Evolutionary conservation across 805 yeast genomes (phyloP).

Genomic region (Ogataea corticis): DNA sequence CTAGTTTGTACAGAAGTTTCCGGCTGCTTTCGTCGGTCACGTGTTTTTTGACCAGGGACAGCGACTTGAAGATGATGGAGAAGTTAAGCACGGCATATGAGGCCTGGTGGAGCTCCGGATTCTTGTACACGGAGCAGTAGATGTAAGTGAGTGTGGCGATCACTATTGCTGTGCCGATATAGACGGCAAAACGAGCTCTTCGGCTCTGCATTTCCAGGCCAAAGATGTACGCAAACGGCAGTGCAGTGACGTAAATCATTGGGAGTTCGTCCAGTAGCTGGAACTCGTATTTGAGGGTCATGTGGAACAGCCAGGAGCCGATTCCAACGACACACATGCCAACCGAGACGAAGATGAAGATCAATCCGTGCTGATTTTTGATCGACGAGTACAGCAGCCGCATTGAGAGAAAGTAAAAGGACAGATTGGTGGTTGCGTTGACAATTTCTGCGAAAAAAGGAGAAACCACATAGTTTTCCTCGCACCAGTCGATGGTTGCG

Average conservation of each 20-base stretch:
- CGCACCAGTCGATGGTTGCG: slow-evolving; percentile 97
- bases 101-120: slow-evolving; percentile 85
- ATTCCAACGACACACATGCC: slow-evolving; percentile 87
- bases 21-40: slow-evolving; percentile 52
- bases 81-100: slow-evolving; percentile 75
- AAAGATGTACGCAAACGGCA: slow-evolving; percentile 57
- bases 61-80: slow-evolving; percentile 59
- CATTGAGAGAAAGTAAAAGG: slow-evolving; percentile 42
- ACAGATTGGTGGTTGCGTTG: slow-evolving; percentile 78
- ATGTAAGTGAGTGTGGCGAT: slow-evolving; percentile 37
- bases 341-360: slow-evolving; percentile 67
- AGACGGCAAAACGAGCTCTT: slow-evolving; percentile 11
- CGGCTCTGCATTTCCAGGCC: slow-evolving; percentile 22
- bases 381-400: slow-evolving; percentile 49
- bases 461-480: slow-evolving; percentile 89
- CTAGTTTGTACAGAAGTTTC: slow-evolving; percentile 52
- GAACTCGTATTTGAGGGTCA: slow-evolving; percentile 84
- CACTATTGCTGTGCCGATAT: slow-evolving; percentile 13
- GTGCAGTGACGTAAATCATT: slow-evolving; percentile 93
- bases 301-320: slow-evolving; percentile 93
- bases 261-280: slow-evolving; percentile 92
- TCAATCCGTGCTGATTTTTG: slow-evolving; percentile 58
- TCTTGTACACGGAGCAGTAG: slow-evolving; percentile 52
- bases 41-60: slow-evolving; percentile 47
- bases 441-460: slow-evolving; percentile 84